phyloP scores from a whole-genome alignment of 1,284 basidiomycete genomes.

The Entoloma clypeatum region DNA sequence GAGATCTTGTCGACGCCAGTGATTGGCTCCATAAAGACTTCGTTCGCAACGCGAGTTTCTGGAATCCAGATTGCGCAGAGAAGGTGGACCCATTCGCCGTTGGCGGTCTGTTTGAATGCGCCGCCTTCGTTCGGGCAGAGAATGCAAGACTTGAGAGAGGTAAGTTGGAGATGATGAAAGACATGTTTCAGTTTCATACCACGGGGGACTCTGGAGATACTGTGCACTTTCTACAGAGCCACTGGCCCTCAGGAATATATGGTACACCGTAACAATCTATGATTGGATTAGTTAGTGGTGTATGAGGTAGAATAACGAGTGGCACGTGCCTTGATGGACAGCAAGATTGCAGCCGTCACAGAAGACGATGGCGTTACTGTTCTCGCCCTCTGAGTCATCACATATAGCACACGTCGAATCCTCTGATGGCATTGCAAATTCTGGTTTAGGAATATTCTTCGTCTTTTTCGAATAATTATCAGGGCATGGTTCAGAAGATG shows the following conservation, averaged over 20 bases:
- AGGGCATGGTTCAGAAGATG: too few species aligned
- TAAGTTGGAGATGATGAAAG: constrained; percentile 1
- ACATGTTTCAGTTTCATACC: constrained; percentile 46
- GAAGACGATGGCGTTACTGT: constrained; percentile 98
- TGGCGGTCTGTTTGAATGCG: constrained; percentile 96
- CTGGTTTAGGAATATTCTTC: constrained; percentile 85
- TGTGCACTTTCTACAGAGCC: constrained; percentile 98
- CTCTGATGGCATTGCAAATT: constrained; percentile 80
- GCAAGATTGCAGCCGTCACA: constrained; percentile 99
- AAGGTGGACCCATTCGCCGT: constrained; percentile 94
- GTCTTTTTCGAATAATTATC: constrained; percentile 48
- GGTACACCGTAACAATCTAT: constrained; percentile 98
- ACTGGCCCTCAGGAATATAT: constrained; percentile 99
- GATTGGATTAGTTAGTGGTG: neutral
- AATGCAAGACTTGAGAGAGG: constrained; percentile 68
- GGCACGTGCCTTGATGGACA: constrained; percentile 85
- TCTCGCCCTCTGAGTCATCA: constrained; percentile 98
- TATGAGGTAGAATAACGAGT: neutral
- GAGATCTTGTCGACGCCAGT: constrained; percentile 87
- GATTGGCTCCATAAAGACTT: constrained; percentile 98
- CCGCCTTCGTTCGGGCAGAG: constrained; percentile 97
- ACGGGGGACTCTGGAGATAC: constrained; percentile 97
- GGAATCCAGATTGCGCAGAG: constrained; percentile 98
- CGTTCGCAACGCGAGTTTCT: constrained; percentile 91
- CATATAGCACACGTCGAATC: constrained; percentile 97